phyloP scores from a whole-genome alignment of 352 stramenopile species.

The Pythium dissimile region DNA sequence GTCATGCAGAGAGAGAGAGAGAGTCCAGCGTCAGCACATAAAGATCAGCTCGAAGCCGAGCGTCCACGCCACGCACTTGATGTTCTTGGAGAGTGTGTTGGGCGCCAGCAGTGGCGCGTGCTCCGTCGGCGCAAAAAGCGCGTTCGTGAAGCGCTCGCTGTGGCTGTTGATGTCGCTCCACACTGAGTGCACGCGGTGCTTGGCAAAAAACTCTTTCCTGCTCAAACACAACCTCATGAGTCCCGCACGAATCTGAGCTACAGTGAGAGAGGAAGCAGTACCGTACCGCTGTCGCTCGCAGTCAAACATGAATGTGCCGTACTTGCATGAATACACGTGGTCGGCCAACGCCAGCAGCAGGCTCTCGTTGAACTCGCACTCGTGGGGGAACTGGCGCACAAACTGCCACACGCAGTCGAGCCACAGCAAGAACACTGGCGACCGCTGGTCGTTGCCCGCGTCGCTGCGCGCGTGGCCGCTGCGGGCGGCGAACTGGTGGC shows the following conservation, averaged over 20 bases:
- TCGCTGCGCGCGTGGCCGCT: conserved; percentile 92
- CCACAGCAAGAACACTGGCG: conserved; percentile 98
- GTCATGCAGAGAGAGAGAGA: neutral
- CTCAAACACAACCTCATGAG: neutral
- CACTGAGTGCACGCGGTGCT: conserved; percentile 72
- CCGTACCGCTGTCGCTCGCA: conserved; percentile 87
- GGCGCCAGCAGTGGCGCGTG: conserved; percentile 45
- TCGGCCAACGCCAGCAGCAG: conserved; percentile 93
- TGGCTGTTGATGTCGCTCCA: conserved; percentile 79
- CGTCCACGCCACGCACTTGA: conserved; percentile 60
- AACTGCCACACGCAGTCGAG: conserved; percentile 98
- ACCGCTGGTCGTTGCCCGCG: conserved; percentile 91
- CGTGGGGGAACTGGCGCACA: conserved; percentile 93
- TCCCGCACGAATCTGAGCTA: too few species aligned
- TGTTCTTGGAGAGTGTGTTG: conserved; percentile 85
- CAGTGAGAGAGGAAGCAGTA: too few species aligned
- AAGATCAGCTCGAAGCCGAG: too few species aligned
- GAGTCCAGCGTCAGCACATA: neutral
- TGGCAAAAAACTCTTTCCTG: conserved; percentile 77
- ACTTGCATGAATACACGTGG: conserved; percentile 97
- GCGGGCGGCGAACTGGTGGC: conserved; percentile 96
- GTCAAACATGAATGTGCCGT: conserved; percentile 98
- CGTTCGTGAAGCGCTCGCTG: conserved; percentile 67
- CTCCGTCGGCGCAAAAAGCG: conserved; percentile 49
- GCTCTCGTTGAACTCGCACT: conserved; percentile 97